These are phyloP conservation scores for Fusarium mangiferae DNA, from an alignment of 2,329 filamentous ascomycete genomes.

Conservation along the genomic window DNA sequence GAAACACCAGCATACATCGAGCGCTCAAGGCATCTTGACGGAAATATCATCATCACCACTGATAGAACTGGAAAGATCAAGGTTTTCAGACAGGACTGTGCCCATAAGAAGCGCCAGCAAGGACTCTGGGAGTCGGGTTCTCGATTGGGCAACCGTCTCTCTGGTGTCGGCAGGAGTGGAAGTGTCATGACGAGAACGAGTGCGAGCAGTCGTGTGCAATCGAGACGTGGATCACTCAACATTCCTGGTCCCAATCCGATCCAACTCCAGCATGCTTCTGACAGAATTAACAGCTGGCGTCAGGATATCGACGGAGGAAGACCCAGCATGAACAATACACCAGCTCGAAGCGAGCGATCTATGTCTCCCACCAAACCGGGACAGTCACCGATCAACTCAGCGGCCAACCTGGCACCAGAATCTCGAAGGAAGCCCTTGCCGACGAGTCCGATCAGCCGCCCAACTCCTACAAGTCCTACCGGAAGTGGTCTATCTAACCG, in stretches of 20 bases:
- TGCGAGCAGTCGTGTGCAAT: conserved; percentile 58
- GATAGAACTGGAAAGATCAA: conserved; percentile 92
- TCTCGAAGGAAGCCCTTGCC: conserved; percentile 58
- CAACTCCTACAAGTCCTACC: conserved; percentile 52
- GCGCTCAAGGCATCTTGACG: conserved; percentile 78
- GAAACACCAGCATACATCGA: conserved; percentile 82
- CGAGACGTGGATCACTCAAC: conserved; percentile 65
- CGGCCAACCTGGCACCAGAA: conserved; percentile 57
- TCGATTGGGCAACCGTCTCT: conserved; percentile 76
- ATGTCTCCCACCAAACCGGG: conserved; percentile 62
- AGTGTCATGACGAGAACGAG: conserved; percentile 67
- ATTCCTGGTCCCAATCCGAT: conserved; percentile 43
- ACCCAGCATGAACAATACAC: conserved; percentile 52
- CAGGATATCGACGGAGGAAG: conserved; percentile 67
- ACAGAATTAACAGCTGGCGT: conserved; percentile 90
- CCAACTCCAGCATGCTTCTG: conserved; percentile 58
- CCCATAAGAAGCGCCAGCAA: conserved; percentile 78
- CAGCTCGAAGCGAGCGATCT: conserved; percentile 63
- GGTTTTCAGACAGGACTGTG: conserved; percentile 95
- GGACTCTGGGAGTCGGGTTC: conserved; percentile 83
- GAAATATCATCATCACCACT: conserved; percentile 92
- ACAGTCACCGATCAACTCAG: conserved; percentile 51
- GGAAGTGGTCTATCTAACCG: conserved; percentile 46
- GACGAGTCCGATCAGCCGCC: conserved; percentile 42
- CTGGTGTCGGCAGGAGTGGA: conserved; percentile 67